These are phyloP conservation scores for Dalbergia cultrata DNA, from an alignment of 306 rosid genomes.

Conservation along the genomic window DNA sequence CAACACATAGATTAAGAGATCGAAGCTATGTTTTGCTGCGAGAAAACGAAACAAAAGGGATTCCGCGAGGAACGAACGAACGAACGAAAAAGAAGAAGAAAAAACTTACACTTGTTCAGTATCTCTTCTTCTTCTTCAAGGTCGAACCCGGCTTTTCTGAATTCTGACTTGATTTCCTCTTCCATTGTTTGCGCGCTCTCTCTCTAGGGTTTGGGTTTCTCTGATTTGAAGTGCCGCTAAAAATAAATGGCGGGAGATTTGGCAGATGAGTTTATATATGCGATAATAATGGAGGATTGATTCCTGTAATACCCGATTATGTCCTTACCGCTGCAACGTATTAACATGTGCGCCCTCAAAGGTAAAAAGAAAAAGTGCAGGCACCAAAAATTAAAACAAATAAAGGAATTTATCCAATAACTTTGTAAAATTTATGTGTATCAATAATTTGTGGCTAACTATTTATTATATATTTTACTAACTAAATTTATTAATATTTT, in stretches of 20 bases:
- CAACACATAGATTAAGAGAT: constrained; percentile 8
- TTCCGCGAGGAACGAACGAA: neutral
- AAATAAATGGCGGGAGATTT: constrained; percentile 75
- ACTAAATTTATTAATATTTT: no score
- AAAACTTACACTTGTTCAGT: constrained; percentile 71
- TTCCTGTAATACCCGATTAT: neutral
- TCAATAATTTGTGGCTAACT: no score
- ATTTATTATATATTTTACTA: no score
- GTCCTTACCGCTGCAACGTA: constrained; percentile 16
- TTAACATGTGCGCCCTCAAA: neutral
- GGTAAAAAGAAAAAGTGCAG: no score
- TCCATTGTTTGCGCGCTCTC: constrained; percentile 63
- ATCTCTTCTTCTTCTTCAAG: constrained; percentile 80
- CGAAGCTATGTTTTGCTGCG: neutral
- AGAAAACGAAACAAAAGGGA: neutral
- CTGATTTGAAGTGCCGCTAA: constrained; percentile 38
- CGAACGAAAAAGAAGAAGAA: neutral
- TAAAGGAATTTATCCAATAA: no score
- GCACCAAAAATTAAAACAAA: no score
- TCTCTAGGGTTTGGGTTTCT: constrained; percentile 80
- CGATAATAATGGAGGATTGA: neutral
- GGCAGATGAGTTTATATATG: constrained; percentile 8
- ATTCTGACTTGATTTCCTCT: constrained; percentile 76
- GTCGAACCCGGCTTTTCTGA: constrained; percentile 61
- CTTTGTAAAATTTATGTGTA: no score